A percentile compares a stretch with the other conserved stretches of the same genome.
These are phyloP conservation scores for Malassezia restricta DNA, from an alignment of 1,284 basidiomycete species.

Conservation along the genomic window DNA sequence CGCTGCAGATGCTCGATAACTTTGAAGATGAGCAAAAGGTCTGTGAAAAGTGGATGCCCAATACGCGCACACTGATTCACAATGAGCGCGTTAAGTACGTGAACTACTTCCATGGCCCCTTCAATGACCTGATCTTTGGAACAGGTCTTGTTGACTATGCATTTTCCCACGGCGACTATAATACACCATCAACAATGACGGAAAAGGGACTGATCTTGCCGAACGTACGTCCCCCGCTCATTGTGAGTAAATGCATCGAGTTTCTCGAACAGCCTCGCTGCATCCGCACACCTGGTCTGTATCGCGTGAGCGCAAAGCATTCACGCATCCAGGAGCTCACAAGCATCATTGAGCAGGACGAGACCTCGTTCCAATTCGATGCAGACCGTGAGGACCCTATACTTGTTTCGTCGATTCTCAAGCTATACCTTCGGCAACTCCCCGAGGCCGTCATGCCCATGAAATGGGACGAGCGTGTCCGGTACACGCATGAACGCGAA, in stretches of 20 bases:
- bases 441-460: slow-evolving; percentile 86
- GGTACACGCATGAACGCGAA: slow-evolving; percentile 36
- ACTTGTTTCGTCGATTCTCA: slow-evolving; percentile 78
- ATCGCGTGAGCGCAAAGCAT: slow-evolving; percentile 58
- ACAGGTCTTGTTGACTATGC: slow-evolving; percentile 84
- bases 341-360: slow-evolving; percentile 78
- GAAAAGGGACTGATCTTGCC: slow-evolving; percentile 53
- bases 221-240: slow-evolving; percentile 54
- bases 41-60: slow-evolving; percentile 52
- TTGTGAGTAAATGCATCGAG: slow-evolving; percentile 69
- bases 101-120: slow-evolving; percentile 71
- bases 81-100: slow-evolving; percentile 57
- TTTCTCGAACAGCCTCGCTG: slow-evolving; percentile 63
- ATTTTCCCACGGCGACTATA: slow-evolving; percentile 51
- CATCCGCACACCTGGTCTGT: slow-evolving; percentile 64
- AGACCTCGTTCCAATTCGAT: slow-evolving; percentile 68
- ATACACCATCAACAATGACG: slow-evolving; percentile 51
- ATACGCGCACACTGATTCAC: slow-evolving; percentile 49
- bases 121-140: slow-evolving; percentile 67
- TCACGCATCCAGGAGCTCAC: slow-evolving; percentile 72
- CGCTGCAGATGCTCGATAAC: slow-evolving; percentile 65
- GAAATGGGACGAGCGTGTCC: slow-evolving; percentile 63
- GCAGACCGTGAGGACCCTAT: slow-evolving; percentile 67
- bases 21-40: slow-evolving; percentile 51
- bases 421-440: slow-evolving; percentile 80